phyloP scores from a whole-genome alignment of 164 flowering plant genomes.

The Platanus orientalis region DNA sequence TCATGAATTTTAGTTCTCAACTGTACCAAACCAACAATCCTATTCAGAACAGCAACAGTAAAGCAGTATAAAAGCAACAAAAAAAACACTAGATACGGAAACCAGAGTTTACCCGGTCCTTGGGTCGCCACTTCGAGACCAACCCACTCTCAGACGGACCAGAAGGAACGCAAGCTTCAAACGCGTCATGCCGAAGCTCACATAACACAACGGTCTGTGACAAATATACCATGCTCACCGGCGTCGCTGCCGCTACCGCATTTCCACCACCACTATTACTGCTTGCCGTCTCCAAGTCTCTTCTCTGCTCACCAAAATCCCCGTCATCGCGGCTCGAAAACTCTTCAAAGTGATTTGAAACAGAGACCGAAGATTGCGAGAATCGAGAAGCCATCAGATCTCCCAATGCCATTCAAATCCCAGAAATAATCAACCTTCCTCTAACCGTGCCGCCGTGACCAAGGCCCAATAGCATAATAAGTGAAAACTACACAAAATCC shows the following conservation, averaged over 20 bases:
- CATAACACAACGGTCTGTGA: conserved; percentile 69
- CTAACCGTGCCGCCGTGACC: conserved; percentile 21
- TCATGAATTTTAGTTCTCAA: not conserved
- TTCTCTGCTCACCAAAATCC: conserved; percentile 26
- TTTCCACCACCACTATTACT: conserved; percentile 38
- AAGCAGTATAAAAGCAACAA: not conserved
- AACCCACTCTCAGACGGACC: conserved; percentile 75
- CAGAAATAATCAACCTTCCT: conserved; percentile 26
- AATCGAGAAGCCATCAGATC: conserved; percentile 86
- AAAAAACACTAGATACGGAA: not conserved
- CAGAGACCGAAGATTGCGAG: conserved; percentile 53
- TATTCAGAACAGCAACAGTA: not conserved
- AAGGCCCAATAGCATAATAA: not conserved
- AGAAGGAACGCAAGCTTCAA: conserved; percentile 56
- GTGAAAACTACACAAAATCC: not conserved
- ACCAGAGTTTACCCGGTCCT: conserved; percentile 61
- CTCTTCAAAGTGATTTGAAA: conserved; percentile 57
- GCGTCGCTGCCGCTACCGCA: conserved; percentile 18
- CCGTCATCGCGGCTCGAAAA: conserved; percentile 35
- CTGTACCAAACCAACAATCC: not conserved
- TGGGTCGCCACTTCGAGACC: conserved; percentile 88
- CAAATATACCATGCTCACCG: conserved; percentile 76
- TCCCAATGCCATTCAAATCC: conserved; percentile 91
- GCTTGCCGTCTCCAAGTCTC: conserved; percentile 51
- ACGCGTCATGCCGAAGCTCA: conserved; percentile 77